phyloP scores from a whole-genome alignment of 805 yeast genomes.

The Hanseniaspora valbyensis region DNA sequence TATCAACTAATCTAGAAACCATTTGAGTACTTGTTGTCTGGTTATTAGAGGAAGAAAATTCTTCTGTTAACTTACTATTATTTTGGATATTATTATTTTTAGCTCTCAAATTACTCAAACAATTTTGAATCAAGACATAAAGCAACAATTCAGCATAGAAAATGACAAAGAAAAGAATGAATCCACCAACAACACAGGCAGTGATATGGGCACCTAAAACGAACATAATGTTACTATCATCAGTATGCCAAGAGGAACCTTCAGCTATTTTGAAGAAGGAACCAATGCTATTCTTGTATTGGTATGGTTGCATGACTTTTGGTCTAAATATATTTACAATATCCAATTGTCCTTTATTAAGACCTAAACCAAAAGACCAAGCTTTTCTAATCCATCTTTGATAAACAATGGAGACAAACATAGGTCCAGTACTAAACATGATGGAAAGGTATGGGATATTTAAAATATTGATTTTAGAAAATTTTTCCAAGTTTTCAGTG shows the following conservation, averaged over 20 bases:
- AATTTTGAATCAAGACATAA: slow-evolving; percentile 32
- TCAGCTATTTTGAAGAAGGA: slow-evolving; percentile 64
- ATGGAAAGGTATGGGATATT: slow-evolving; percentile 74
- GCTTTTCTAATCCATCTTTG: slow-evolving; percentile 70
- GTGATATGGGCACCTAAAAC: slow-evolving; percentile 63
- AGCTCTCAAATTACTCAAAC: no score
- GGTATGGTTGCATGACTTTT: slow-evolving; percentile 59
- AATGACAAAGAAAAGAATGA: slow-evolving; percentile 41
- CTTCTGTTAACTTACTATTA: no score
- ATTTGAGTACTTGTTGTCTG: no score
- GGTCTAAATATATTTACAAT: slow-evolving; percentile 56
- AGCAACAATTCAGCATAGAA: slow-evolving; percentile 40
- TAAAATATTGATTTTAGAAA: slow-evolving; percentile 58
- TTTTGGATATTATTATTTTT: no score
- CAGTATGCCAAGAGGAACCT: slow-evolving; percentile 89
- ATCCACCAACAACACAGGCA: slow-evolving; percentile 60
- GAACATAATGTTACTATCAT: slow-evolving; percentile 73
- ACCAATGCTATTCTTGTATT: slow-evolving; percentile 50
- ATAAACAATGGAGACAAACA: slow-evolving; percentile 77
- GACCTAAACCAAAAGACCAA: slow-evolving; percentile 5
- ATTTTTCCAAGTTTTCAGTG: slow-evolving; percentile 50
- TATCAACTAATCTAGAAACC: neutral
- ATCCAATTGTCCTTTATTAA: slow-evolving; percentile 28
- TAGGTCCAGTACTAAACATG: slow-evolving; percentile 88
- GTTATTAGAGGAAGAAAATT: neutral